A percentile compares a stretch with the other conserved stretches of the same genome.
phyloP scores from a whole-genome alignment of 345 rosid species.

The Tarenaya hassleriana region DNA sequence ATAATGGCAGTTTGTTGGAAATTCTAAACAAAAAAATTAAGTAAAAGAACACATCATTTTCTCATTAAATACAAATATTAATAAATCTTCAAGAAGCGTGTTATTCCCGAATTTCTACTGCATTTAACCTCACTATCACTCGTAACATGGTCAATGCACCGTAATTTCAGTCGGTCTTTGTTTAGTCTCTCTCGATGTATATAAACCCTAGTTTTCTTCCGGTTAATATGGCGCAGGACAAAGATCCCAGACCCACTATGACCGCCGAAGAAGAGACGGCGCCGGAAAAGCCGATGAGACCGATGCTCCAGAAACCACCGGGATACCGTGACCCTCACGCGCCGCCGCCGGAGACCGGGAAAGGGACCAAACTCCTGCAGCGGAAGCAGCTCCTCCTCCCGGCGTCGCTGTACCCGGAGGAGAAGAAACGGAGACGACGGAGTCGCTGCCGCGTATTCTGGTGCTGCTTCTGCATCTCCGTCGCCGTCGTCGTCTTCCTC shows the following conservation, averaged over 20 bases:
- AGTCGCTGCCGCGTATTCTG: conserved; percentile 48
- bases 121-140: too few relatives aligned
- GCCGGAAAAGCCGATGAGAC: conserved; percentile 39
- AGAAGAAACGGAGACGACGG: conserved; percentile 29
- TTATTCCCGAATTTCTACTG: too few relatives aligned
- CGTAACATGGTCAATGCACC: too few relatives aligned
- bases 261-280: conserved; percentile 31
- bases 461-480: conserved; percentile 31
- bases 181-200: too few relatives aligned
- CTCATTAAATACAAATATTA: too few relatives aligned
- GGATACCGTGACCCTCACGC: conserved; percentile 47
- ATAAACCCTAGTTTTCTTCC: too few relatives aligned
- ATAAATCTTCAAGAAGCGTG: too few relatives aligned
- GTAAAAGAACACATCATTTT: too few relatives aligned
- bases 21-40: too few relatives aligned
- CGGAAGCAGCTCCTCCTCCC: conserved; percentile 33
- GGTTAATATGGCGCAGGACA: conserved; percentile 16
- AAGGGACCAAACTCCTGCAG: conserved; percentile 23
- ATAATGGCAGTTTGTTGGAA: too few relatives aligned
- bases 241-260: background rate
- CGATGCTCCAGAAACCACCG: conserved; percentile 55
- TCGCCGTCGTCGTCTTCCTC: conserved; percentile 32
- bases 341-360: conserved; percentile 13
- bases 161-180: too few relatives aligned
- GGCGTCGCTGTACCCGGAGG: conserved; percentile 41